Evolutionary conservation across 2,329 filamentous ascomycete genomes (phyloP).

Genomic region (Monosporascus sp.): DNA sequence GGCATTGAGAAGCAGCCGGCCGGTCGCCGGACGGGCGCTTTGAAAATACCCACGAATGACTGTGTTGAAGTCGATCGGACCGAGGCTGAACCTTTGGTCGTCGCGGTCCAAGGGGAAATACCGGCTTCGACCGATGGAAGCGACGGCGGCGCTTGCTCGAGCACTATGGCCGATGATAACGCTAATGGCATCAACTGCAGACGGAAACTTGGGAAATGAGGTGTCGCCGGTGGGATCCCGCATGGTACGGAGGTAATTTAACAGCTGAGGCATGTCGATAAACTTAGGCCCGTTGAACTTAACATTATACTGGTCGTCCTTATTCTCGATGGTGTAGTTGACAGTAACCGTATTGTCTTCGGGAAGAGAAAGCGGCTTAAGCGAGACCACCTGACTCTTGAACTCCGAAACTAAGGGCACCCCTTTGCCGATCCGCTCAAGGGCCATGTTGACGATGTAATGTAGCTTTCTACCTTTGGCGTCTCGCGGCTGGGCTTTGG

Average conservation of each 20-base stretch:
- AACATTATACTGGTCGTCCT: slow-evolving; percentile 34
- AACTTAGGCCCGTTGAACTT: slow-evolving; percentile 35
- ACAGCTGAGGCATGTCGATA: slow-evolving; percentile 34
- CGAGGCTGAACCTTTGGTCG: slow-evolving; percentile 23
- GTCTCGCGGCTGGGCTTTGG: slow-evolving; percentile 17
- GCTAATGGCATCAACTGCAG: slow-evolving; percentile 46
- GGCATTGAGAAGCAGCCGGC: slow-evolving; percentile 48
- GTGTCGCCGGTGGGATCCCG: slow-evolving; percentile 29
- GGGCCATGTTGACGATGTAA: slow-evolving; percentile 33
- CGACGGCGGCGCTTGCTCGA: slow-evolving; percentile 29
- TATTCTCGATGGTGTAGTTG: slow-evolving; percentile 28
- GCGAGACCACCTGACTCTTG: slow-evolving; percentile 43
- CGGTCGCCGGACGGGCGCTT: slow-evolving; percentile 48
- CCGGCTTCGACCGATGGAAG: slow-evolving; percentile 41
- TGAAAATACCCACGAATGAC: slow-evolving; percentile 52
- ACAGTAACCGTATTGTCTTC: slow-evolving; percentile 29
- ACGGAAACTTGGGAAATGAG: slow-evolving; percentile 44
- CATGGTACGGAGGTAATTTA: slow-evolving; percentile 41
- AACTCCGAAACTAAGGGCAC: slow-evolving; percentile 42
- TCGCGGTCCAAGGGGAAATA: slow-evolving; percentile 40
- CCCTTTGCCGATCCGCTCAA: slow-evolving; percentile 29
- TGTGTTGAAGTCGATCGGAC: slow-evolving; percentile 26
- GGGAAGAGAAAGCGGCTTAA: slow-evolving; percentile 32
- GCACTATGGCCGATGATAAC: slow-evolving; percentile 44
- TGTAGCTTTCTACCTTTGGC: slow-evolving; percentile 40